Evolutionary conservation across 2,329 filamentous ascomycete genomes (phyloP), one percentile per base, ranked within the genome.

Genomic region (Fusarium anthophilum): DNA sequence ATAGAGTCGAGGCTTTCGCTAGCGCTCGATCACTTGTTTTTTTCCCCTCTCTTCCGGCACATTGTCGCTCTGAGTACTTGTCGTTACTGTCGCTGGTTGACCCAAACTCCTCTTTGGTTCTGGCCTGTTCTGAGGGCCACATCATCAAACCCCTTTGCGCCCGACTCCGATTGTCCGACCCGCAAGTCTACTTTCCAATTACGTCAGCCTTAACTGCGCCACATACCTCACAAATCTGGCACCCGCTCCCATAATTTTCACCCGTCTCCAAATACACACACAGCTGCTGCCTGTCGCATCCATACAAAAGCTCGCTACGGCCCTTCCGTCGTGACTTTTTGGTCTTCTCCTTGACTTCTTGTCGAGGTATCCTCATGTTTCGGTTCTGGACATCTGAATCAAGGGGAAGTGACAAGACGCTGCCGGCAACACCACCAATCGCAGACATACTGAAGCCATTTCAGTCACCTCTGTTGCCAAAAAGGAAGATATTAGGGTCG

Each of bases 311-410:
- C 68, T 68, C 30, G 24, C 64, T 63, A 67, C 64, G 73, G 63
- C 69, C 54, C 60, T 68, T 60, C 47, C 26, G 58, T 78, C 73
- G 70, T 75, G 72, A 70, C 70, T 56, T 35, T 63, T 55, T 58
- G 35, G 37, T 38, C 26, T 45, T 65, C 47, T 57, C 58, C 63
- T 74, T 73, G 75, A 74, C 70, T 75, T 73, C 68, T 76, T 61
- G 57, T 70, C 75, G 77, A 78, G 81, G 81, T 81, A 83, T 85
- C 83, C 85, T 85, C 83, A 91, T 91, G 89, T 91, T 91, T 83
- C 86, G 87, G 76, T 89, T 91, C 79, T 91, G 89, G 88, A 84
- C 85, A 79, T 86, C 87, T 78, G 89, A 90, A 78, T 83, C 86
- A 74, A 86, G 86, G 86, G 87, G 86, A 86, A 87, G 85, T 83